phyloP scores from a whole-genome alignment of 257 asterid species.

The Salvia splendens region DNA sequence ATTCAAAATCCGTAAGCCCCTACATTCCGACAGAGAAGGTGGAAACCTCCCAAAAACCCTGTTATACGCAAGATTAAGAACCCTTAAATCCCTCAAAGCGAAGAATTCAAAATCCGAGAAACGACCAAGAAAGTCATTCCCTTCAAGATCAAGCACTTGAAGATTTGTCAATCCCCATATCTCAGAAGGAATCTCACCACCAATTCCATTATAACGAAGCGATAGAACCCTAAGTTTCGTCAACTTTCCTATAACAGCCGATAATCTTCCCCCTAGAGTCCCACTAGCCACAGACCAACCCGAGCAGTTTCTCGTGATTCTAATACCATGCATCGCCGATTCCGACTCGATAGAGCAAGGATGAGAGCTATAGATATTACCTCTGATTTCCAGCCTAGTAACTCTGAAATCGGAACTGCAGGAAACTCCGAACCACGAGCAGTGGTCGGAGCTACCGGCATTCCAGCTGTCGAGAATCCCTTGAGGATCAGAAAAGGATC shows the following conservation, averaged over 20 bases:
- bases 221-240: slow-evolving; percentile 46
- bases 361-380: slow-evolving; percentile 39
- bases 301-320: slow-evolving; percentile 37
- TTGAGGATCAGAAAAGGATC: slow-evolving; percentile 42
- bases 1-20: slow-evolving; percentile 37
- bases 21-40: slow-evolving; percentile 37
- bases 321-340: slow-evolving; percentile 36
- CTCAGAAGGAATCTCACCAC: slow-evolving; percentile 46
- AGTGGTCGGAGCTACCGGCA: slow-evolving; percentile 32
- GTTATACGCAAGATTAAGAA: slow-evolving; percentile 47
- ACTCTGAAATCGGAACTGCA: slow-evolving; percentile 43
- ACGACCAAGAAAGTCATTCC: slow-evolving; percentile 38
- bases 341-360: slow-evolving; percentile 33
- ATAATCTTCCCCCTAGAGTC: slow-evolving; percentile 39
- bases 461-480: slow-evolving; percentile 46
- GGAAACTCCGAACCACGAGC: slow-evolving; percentile 50
- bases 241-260: slow-evolving; percentile 37
- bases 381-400: slow-evolving; percentile 32
- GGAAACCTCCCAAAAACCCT: slow-evolving; percentile 40
- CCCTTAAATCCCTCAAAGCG: slow-evolving; percentile 37
- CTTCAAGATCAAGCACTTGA: slow-evolving; percentile 54
- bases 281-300: slow-evolving; percentile 19
- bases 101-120: slow-evolving; percentile 39
- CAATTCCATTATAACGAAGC: slow-evolving; percentile 45
- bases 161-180: slow-evolving; percentile 44